Base-by-base conservation (phyloP, 2,329 filamentous ascomycete species). In the Sarocladium oryzae region DNA sequence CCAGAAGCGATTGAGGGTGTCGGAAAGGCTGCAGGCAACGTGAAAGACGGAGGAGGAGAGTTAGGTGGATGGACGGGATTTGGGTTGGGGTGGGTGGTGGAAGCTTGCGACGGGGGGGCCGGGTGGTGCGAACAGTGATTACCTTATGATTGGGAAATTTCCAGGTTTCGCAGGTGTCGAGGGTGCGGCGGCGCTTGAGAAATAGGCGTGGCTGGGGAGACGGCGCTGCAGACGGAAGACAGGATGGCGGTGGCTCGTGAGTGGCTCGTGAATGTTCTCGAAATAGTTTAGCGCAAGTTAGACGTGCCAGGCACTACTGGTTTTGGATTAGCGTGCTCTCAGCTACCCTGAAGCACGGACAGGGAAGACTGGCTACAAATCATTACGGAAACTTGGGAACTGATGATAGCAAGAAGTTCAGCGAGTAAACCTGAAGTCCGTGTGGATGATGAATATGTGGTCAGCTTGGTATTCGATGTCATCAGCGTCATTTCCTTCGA, bases 21-120 rank as follows among this genome's bases (percentile, higher is more conserved):
- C 54, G 54, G 58, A 57, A 55, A 55, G 51, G 54, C 51, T 49
- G 48, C 33, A 49, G 55, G 56, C 56, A 55, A 53, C 53, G 57
- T 52, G 54, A 50, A 41, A 52, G 48, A 56, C 40, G 26, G 40
- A 40, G 36, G 13, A 30, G 28, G 56, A 53, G 56, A 56, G 56
- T 54, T 57, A 55, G 55, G 52, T 52, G 49, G 55, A 50, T 50
- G 52, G 51, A 51, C 52, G 54, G 50, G 51, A 20, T 24, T 24
- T 24, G 40, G 40, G 40, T 43, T 43, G 40, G 16, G 37, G 16
- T 7, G 8, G 18, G 15, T 43, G 40, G 40, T 43, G 21, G 40
- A 43, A 43, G 40, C 40, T 43, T 43, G 40, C 40, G 40, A 43
- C 40, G 40, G 40, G 40, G 40, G 37, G 21, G 21, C 4, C 21